Base-by-base conservation (phyloP, 805 yeast genomes). In the Nakazawaea holstii region DNA sequence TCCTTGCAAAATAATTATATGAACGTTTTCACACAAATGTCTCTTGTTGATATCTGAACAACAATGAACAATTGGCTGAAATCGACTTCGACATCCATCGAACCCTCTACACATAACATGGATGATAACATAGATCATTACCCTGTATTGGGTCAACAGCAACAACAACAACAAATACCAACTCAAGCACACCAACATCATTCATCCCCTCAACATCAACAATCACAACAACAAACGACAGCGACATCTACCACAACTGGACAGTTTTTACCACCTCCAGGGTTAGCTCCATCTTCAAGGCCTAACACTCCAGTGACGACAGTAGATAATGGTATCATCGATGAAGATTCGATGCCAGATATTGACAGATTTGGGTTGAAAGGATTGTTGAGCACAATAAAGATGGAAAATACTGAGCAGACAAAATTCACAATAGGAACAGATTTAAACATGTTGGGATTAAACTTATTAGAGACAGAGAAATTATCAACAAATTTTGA, bases 381-480 rank as follows among this genome's bases (percentile, higher is more conserved):
- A 48, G 91, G 90, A 0, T 65, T 88, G 35, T 55, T 76, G 13
- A 72, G 81, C 14, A 69, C 87, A 15, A 70, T 85, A 41, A 75
- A 74, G 47, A 76, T 79, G 76, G 87, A 82, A 45, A 75, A 77
- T 50, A 72, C 64, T 32, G 92, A 84, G 49, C 76, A 79, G 50
- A 76, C 80, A 9, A 73, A 79, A 17, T 78, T 84, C 43, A 85
- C 91, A 6, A 70, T 85, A 48, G 96, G 96, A 8, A 80, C 82
- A 27, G 95, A 89, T 59, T 66, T 87, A 39, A 77, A 76, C 48
- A 75, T 80, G 57, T 61, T 83, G 31, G 94, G 92, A 1, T 66
- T 86, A 37, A 82, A 84, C 55, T 65, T 87, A 53, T 60, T 69
- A 2, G 58, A 59, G 29, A 51, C 58, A 40, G 66, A 61, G 17